Percentiles rank a stretch among this genome's conserved stretches.
phyloP scores from a whole-genome alignment of 2,329 filamentous ascomycete species.

The Pleurostoma richardsiae region DNA sequence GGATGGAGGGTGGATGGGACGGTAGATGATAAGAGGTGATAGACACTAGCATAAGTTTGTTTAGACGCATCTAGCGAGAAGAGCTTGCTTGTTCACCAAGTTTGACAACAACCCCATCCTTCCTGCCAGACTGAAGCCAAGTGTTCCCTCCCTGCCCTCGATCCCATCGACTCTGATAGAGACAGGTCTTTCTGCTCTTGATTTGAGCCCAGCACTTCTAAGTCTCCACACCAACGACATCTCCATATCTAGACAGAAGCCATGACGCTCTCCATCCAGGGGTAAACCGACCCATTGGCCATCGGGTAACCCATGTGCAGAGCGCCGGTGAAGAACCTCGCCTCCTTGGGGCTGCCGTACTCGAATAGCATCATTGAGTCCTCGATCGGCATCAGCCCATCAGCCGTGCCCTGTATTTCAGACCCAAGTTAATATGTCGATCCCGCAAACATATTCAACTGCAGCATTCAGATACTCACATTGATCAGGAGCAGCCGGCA shows the following conservation, averaged over 20 bases:
- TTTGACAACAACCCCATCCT: no score
- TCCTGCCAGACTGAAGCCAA: no score
- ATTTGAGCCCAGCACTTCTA: no score
- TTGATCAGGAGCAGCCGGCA: constrained; percentile 57
- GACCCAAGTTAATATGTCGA: not conserved
- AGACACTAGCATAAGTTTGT: no score
- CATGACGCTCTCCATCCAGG: constrained; percentile 57
- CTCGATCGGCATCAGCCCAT: constrained; percentile 64
- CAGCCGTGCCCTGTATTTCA: constrained; percentile 48
- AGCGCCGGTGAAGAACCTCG: constrained; percentile 54
- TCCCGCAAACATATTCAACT: not conserved
- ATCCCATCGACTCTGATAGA: no score
- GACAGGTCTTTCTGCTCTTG: no score
- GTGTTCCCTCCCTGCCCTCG: no score
- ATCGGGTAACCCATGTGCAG: constrained; percentile 66
- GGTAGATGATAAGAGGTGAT: constrained; percentile 37
- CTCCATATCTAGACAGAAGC: constrained; percentile 13
- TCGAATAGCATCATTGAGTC: constrained; percentile 61
- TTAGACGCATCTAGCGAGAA: no score
- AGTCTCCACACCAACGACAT: not conserved
- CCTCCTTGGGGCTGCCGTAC: constrained; percentile 61
- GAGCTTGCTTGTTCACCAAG: no score
- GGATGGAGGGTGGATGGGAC: constrained; percentile 90
- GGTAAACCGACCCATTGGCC: constrained; percentile 52
- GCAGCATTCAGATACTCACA: constrained; percentile 26